phyloP scores from a whole-genome alignment of 371 early-diverging fungal species.

The Mitosporidium daphniae region DNA sequence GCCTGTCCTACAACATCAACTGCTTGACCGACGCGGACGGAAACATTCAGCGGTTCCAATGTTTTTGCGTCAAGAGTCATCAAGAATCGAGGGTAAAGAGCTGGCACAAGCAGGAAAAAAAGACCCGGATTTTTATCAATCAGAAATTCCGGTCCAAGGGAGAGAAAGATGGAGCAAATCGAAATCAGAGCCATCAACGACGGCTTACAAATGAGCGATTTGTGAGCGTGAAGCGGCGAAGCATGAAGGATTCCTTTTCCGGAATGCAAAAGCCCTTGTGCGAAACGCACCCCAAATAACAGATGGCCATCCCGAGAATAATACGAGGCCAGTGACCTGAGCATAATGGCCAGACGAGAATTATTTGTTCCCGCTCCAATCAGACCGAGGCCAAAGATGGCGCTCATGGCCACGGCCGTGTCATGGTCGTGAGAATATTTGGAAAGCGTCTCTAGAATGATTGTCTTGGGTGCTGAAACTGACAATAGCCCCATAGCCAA shows the following conservation, averaged over 20 bases:
- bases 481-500: conserved; percentile 68
- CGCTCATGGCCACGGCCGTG: conserved; percentile 52
- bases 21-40: conserved; percentile 73
- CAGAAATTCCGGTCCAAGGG: too few relatives aligned
- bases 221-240: conserved; percentile 3
- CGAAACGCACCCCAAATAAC: conserved; percentile 61
- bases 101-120: conserved; percentile 56
- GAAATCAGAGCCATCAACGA: conserved; percentile 1
- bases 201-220: too few relatives aligned
- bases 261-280: conserved; percentile 25
- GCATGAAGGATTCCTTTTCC: conserved; percentile 5
- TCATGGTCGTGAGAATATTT: conserved; percentile 88
- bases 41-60: conserved; percentile 26
- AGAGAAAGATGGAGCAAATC: conserved; percentile 1
- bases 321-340: conserved; percentile 73
- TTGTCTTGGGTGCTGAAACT: conserved; percentile 62
- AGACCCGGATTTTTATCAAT: too few relatives aligned
- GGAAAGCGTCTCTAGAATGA: conserved; percentile 63
- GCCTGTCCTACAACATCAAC: conserved; percentile 96
- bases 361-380: conserved; percentile 98
- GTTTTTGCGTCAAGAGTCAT: conserved; percentile 36
- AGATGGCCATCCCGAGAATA: conserved; percentile 69
- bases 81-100: conserved; percentile 84
- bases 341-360: conserved; percentile 74
- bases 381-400: conserved; percentile 89